A percentile compares a stretch with the other conserved stretches of the same genome.
Conservation (phyloP, 2,329 filamentous ascomycete genomes). For the Intubia oerlemansii region DNA sequence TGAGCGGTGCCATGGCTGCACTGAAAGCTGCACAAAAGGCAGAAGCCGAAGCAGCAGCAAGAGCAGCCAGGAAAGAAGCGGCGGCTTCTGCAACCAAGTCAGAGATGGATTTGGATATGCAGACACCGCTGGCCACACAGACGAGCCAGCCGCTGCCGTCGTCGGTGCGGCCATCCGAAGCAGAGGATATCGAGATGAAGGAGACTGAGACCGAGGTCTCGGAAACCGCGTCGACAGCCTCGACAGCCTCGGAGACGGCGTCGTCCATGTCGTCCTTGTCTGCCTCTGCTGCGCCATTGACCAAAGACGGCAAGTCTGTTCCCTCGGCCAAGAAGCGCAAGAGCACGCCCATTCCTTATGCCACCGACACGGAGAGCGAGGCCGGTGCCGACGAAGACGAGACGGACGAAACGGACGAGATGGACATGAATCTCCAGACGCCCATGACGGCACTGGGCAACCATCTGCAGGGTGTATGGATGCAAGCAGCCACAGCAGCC, state of each 20-base stretch:
- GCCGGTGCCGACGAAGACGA: background rate
- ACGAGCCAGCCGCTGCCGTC: too few species aligned
- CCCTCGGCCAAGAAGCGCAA: conserved; percentile 3
- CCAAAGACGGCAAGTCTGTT: too few species aligned
- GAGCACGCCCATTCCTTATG: conserved; percentile 7
- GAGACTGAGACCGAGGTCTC: background rate
- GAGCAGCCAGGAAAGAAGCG: too few species aligned
- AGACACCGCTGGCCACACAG: too few species aligned
- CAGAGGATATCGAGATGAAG: background rate
- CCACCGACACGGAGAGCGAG: conserved; percentile 3
- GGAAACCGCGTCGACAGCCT: background rate
- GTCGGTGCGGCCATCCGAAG: too few species aligned
- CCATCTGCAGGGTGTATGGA: conserved; percentile 5
- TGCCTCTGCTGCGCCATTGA: too few species aligned
- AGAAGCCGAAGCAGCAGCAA: background rate
- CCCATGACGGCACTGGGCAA: conserved; percentile 3
- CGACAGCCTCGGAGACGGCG: background rate
- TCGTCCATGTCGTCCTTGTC: too few species aligned
- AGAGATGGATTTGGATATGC: too few species aligned
- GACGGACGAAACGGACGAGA: conserved; percentile 1
- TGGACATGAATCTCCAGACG: conserved; percentile 5
- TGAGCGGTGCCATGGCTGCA: conserved; percentile 12
- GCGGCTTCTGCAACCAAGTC: too few species aligned
- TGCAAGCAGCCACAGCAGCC: conserved; percentile 11
- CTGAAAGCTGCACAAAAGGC: conserved; percentile 9